Conservation (phyloP, 2,329 filamentous ascomycete genomes). For the Phialophora tarda region DNA sequence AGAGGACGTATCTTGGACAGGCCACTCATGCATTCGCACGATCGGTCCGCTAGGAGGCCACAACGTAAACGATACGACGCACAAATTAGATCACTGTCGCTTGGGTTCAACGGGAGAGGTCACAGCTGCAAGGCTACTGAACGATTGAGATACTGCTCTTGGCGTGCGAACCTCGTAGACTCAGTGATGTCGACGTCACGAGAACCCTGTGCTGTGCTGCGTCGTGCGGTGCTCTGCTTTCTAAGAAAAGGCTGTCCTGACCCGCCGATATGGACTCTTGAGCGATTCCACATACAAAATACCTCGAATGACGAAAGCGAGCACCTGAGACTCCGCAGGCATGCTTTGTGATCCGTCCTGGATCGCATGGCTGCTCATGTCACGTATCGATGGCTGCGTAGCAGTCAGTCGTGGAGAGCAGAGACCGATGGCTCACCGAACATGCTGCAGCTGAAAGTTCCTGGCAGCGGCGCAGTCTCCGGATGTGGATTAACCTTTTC, state of each 20-base stretch:
- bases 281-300: not conserved
- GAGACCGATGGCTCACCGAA: constrained; percentile 10
- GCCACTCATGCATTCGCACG: not conserved
- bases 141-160: not conserved
- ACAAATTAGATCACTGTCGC: not conserved
- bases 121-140: not conserved
- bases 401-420: not conserved
- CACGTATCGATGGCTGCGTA: not conserved
- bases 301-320: constrained; percentile 12
- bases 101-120: not conserved
- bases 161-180: not conserved
- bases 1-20: not conserved
- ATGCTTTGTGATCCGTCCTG: not conserved
- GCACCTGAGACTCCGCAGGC: not conserved
- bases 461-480: constrained; percentile 13
- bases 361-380: not conserved
- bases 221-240: not conserved
- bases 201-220: not conserved
- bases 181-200: not conserved
- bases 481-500: constrained; percentile 28
- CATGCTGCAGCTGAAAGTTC: constrained; percentile 11
- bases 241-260: constrained; percentile 22
- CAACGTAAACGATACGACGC: not conserved
- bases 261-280: constrained; percentile 8
- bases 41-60: not conserved